Base-by-base conservation (phyloP, 2,329 filamentous ascomycete species). In the Zymoseptoria ardabiliae region DNA sequence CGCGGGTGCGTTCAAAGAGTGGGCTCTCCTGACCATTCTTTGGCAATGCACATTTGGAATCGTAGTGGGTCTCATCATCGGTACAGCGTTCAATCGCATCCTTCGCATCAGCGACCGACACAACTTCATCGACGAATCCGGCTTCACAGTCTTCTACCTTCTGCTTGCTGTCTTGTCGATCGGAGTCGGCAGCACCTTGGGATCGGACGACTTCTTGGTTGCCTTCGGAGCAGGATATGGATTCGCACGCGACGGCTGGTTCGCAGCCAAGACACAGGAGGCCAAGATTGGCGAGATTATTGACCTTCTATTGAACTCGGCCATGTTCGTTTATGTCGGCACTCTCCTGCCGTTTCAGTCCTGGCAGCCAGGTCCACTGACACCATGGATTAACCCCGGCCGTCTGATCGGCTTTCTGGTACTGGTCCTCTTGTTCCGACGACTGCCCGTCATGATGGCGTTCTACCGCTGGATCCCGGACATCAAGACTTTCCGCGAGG, bases 271-370 rank as follows among this genome's bases (percentile, higher is more conserved):
- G 62, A 80, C 74, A 2, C 72, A 74, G 5, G 73, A 76, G 35
- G 75, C 78, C 0, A 70, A 77, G 1, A 73, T 84, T 1, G 78
- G 79, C 0, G 70, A 77, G 10, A 75, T 84, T 52, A 76, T 83
- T 56, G 81, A 84, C 63, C 68, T 83, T n/a, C 71, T 84, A 50
- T 76, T 84, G 61, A 84, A 83, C 66, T 78, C 75, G 8, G 75
- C 76, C 19, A 77, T 83, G 73, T 84, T 84, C 61, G 75, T 83
- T 54, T 83, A 82, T 68, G 80, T 83, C 30, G 81, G 82, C 20
- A 74, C 81, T 2, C 79, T 81, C 63, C 79, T 83, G 2, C 81
- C 81, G 0, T 84, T 80, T 77, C 53, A 72, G 0, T 66, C 73
- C 1, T 84, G 81, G 66, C 58, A 67, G 0, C 71, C 73, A 56